Evolutionary conservation across 2,329 filamentous ascomycete genomes (phyloP).

Genomic region (Pochonia chlamydosporia): DNA sequence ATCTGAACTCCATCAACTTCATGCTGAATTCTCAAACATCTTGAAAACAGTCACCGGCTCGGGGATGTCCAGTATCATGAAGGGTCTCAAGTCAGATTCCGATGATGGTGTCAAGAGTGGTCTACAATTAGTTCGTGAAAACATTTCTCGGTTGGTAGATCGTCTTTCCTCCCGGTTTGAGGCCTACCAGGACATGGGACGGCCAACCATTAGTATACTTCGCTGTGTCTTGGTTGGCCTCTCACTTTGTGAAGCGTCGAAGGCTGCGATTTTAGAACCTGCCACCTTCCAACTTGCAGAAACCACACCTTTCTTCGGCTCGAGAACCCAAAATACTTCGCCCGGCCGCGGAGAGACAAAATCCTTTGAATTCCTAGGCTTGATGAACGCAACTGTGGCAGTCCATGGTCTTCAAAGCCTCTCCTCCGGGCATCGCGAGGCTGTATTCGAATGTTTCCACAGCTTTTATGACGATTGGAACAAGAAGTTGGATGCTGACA

Average conservation of each 20-base stretch:
- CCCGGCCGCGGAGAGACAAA: constrained; percentile 14
- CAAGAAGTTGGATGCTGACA: constrained; percentile 67
- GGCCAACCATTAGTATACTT: constrained; percentile 72
- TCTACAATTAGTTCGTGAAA: constrained; percentile 45
- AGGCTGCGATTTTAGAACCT: constrained; percentile 35
- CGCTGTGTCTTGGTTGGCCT: constrained; percentile 73
- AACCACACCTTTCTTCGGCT: constrained; percentile 53
- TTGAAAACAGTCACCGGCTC: constrained; percentile 56
- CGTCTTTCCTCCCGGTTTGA: constrained; percentile 66
- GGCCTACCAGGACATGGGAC: constrained; percentile 79
- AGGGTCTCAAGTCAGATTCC: constrained; percentile 15
- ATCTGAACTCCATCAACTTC: constrained; percentile 65
- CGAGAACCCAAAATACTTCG: constrained; percentile 25
- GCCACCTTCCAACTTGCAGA: constrained; percentile 32
- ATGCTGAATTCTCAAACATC: constrained; percentile 77
- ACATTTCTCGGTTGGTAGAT: constrained; percentile 61
- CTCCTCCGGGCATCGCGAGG: constrained; percentile 37
- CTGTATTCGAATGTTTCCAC: constrained; percentile 62
- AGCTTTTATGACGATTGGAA: constrained; percentile 77
- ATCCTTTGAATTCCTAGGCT: constrained; percentile 39
- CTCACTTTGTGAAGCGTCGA: constrained; percentile 46
- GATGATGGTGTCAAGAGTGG: constrained; percentile 24
- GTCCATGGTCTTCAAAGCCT: constrained; percentile 42
- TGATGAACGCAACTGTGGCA: constrained; percentile 28
- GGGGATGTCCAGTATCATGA: constrained; percentile 2